These are phyloP conservation scores for Simmondsia chinensis DNA, from an alignment of 148 eudicot genomes.

Conservation along the genomic window DNA sequence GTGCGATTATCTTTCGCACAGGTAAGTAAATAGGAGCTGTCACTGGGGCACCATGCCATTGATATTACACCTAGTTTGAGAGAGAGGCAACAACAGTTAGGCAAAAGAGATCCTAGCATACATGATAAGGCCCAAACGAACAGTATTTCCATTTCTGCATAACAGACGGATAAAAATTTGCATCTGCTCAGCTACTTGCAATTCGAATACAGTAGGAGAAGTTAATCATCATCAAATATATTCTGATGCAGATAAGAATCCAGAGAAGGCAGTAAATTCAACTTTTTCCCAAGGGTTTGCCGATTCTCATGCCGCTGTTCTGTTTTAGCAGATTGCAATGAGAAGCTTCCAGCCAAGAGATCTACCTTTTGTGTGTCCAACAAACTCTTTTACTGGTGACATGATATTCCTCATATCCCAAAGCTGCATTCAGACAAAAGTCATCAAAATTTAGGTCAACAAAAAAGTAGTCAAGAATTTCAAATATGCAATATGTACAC, in stretches of 20 bases:
- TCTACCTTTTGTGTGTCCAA: slow-evolving; percentile 95
- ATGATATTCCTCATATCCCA: slow-evolving; percentile 93
- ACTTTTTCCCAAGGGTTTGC: too few species aligned
- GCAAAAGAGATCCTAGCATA: too few species aligned
- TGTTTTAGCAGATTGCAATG: too few species aligned
- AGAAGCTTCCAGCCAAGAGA: too few species aligned
- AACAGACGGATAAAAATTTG: too few species aligned
- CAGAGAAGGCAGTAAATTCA: too few species aligned
- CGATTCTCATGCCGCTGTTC: too few species aligned
- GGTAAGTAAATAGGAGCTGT: slow-evolving; percentile 83
- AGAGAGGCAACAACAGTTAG: background rate
- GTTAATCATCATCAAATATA: too few species aligned
- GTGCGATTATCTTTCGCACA: slow-evolving; percentile 96
- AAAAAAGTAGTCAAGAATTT: background rate
- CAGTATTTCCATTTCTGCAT: too few species aligned
- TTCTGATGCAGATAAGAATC: too few species aligned
- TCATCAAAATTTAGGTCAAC: slow-evolving; percentile 10
- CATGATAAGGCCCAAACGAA: background rate
- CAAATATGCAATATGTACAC: background rate
- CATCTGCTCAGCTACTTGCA: too few species aligned
- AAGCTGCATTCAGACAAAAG: slow-evolving; percentile 41
- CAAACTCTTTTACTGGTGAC: slow-evolving; percentile 82
- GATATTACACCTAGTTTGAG: slow-evolving; percentile 64
- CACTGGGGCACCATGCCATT: slow-evolving; percentile 95
- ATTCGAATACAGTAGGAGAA: too few species aligned